phyloP scores from a whole-genome alignment of 495 filamentous ascomycete genomes.

The Xylaria venustula region DNA sequence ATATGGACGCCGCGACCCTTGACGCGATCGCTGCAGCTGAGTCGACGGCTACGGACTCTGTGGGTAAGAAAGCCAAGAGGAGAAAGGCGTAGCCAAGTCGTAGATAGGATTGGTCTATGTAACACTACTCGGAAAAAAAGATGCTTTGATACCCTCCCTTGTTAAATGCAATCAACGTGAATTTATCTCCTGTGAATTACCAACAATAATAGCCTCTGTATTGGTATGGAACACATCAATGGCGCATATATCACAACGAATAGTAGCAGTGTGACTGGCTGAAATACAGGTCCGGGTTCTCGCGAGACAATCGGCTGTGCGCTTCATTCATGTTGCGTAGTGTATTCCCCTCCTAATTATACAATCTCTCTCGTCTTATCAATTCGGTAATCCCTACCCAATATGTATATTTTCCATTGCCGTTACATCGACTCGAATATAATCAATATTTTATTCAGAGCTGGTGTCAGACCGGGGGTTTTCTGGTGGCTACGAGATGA shows the following conservation, averaged over 20 bases:
- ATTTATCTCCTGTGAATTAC: background rate
- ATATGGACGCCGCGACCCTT: slow-evolving; percentile 39
- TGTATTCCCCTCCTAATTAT: background rate
- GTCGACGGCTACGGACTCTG: slow-evolving; percentile 22
- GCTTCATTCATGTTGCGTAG: background rate
- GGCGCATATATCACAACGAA: too few species aligned
- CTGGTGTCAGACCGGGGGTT: background rate
- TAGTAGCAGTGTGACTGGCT: background rate
- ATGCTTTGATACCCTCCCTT: background rate
- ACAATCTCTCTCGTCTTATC: too few species aligned
- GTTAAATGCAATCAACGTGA: background rate
- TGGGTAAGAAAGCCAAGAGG: slow-evolving; percentile 42
- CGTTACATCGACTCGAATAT: background rate
- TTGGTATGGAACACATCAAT: too few species aligned
- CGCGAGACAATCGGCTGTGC: background rate
- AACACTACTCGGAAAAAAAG: background rate
- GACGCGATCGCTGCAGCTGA: slow-evolving; percentile 38
- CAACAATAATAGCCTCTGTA: too few species aligned
- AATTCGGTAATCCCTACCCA: too few species aligned
- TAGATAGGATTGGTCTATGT: slow-evolving; percentile 6
- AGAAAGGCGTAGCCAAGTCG: slow-evolving; percentile 41
- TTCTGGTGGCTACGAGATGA: background rate
- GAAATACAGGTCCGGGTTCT: background rate
- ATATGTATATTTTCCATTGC: background rate
- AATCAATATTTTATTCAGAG: background rate